Percentiles rank a stretch among this genome's conserved stretches.
These are phyloP conservation scores for Glomus cerebriforme DNA, from an alignment of 192 early-diverging fungal species.

Conservation along the genomic window DNA sequence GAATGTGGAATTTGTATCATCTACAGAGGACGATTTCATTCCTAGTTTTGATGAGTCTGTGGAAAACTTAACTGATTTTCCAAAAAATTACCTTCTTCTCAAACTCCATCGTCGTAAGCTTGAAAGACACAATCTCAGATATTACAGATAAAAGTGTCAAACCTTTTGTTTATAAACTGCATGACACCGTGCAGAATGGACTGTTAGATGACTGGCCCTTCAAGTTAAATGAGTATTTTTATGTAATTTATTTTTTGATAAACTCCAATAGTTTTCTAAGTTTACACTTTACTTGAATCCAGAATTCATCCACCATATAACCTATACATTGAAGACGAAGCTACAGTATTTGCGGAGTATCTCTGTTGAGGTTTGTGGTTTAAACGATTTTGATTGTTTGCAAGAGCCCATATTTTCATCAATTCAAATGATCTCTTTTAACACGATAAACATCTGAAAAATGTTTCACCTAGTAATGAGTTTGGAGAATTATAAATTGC, in stretches of 20 bases:
- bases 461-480: neutral
- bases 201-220: neutral
- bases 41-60: no score
- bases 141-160: no score
- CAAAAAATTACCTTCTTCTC: no score
- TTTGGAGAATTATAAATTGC: neutral
- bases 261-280: neutral
- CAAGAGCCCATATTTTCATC: neutral
- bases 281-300: no score
- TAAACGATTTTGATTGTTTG: neutral
- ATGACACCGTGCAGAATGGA: neutral
- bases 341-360: neutral
- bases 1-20: no score
- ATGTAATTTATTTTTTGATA: neutral
- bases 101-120: no score
- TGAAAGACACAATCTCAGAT: no score
- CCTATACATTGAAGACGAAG: neutral
- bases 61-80: no score
- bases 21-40: no score
- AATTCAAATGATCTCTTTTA: neutral
- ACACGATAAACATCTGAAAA: slow-evolving; percentile 9
- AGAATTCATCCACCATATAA: neutral
- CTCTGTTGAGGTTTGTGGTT: neutral
- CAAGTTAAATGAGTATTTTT: slow-evolving; percentile 5
- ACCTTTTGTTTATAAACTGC: slow-evolving; percentile 18